Conservation (phyloP, 2,329 filamentous ascomycete genomes). For the Orbilia oligospora region DNA sequence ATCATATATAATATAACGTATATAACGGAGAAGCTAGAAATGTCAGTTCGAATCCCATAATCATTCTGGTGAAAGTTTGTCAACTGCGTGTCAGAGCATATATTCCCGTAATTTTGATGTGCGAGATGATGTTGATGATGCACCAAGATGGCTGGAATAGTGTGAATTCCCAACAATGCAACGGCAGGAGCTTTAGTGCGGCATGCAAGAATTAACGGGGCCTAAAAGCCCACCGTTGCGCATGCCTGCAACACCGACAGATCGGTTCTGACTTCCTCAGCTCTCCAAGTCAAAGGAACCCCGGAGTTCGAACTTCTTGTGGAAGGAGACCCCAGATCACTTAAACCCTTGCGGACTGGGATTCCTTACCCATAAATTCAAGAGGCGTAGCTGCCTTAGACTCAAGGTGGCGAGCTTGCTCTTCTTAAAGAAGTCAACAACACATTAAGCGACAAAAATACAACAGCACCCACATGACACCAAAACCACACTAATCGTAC, state of each 20-base stretch:
- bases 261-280: not conserved
- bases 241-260: not conserved
- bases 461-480: constrained; percentile 10
- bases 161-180: too few species aligned
- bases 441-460: constrained; percentile 2
- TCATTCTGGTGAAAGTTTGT: too few species aligned
- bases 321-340: constrained; percentile 9
- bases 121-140: too few species aligned
- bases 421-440: not conserved
- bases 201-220: too few species aligned
- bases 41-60: too few species aligned
- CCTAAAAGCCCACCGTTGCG: too few species aligned
- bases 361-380: not conserved
- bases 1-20: too few species aligned
- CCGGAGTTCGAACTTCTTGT: not conserved
- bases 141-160: too few species aligned
- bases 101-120: too few species aligned
- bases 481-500: constrained; percentile 6
- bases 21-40: too few species aligned
- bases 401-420: not conserved
- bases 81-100: too few species aligned
- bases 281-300: not conserved
- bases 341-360: not conserved
- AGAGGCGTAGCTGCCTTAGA: constrained; percentile 14
- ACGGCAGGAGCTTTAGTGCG: too few species aligned